Conservation (phyloP, 1,284 basidiomycete genomes). For the Sporisorium reilianum region DNA sequence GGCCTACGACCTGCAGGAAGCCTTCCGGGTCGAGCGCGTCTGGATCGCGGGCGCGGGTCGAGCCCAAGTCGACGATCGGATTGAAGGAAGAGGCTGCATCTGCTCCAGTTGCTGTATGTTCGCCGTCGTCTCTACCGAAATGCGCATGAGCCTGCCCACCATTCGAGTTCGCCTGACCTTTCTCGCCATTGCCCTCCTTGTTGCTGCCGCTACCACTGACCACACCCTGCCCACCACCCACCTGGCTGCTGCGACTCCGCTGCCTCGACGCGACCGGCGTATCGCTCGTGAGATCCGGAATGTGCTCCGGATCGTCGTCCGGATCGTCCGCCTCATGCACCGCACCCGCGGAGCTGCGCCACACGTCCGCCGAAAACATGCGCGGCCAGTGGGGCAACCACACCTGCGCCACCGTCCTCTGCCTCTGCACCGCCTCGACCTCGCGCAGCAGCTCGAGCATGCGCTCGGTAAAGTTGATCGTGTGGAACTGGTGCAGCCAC, state of each 20-base stretch:
- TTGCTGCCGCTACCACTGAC: neutral
- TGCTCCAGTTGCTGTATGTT: neutral
- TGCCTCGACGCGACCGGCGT: slow-evolving; percentile 27
- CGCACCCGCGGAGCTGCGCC: slow-evolving; percentile 68
- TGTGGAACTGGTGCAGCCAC: slow-evolving; percentile 79
- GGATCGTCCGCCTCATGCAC: slow-evolving; percentile 34
- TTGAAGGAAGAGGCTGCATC: slow-evolving; percentile 4
- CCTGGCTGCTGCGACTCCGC: slow-evolving; percentile 30
- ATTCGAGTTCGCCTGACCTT: neutral
- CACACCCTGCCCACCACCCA: slow-evolving; percentile 5
- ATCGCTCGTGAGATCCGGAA: slow-evolving; percentile 40
- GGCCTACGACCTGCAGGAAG: slow-evolving; percentile 53
- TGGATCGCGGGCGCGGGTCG: slow-evolving; percentile 76
- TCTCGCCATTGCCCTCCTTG: slow-evolving; percentile 1
- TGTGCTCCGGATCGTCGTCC: slow-evolving; percentile 44
- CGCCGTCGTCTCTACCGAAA: slow-evolving; percentile 10
- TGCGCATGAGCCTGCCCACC: slow-evolving; percentile 21
- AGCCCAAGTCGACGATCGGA: slow-evolving; percentile 69
- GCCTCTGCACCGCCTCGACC: slow-evolving; percentile 75
- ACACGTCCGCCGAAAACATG: slow-evolving; percentile 72
- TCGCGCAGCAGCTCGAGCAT: slow-evolving; percentile 73
- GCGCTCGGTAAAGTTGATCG: slow-evolving; percentile 43
- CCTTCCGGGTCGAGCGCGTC: slow-evolving; percentile 77
- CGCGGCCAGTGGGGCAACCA: slow-evolving; percentile 76
- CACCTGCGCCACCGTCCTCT: slow-evolving; percentile 73